Base-by-base conservation (phyloP, 495 filamentous ascomycete species). In the Aspergillus saccharolyticus region DNA sequence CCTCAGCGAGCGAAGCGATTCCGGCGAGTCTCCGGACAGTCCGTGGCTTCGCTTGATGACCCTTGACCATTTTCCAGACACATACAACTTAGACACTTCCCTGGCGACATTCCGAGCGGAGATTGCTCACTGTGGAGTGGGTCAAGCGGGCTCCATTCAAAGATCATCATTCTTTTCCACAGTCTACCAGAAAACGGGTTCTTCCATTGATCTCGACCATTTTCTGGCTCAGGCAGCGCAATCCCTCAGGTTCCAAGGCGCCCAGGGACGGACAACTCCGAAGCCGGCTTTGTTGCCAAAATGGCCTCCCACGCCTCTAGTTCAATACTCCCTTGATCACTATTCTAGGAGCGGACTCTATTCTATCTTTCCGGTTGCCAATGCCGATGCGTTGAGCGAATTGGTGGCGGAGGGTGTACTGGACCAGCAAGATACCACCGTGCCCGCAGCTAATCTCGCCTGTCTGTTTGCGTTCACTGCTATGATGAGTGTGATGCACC, bases 401-500 rank as follows among this genome's bases (percentile, higher is more conserved):
- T 52, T 69, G 8, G 42, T 67, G 20, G 55, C 64, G 33, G 33
- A 39, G 33, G 33, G 33, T 39, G 10, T 39, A 15, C 33, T 39
- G 12, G 12, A 39, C 12, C 12, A 8, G 2, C 33, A 39, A 15
- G 33, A 39, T 15, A 12, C 21, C 46, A 45, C 33, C 15, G 42
- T 48, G 19, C 60, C 52, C n/a, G 55, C 57, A 2, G 55, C 62
- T 8, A 59, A 60, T 50, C 55, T 59, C 8, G 64, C 66, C 15
- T 67, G 64, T 61, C 46, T 69, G 1, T 55, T 54, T 16, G 63
- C 62, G 0, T 71, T 71, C 42, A 66, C 66, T 4, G 66, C 69
- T 10, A 57, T 63, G 43, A 60, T 71, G n/a, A 61, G 59, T 12
- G 42, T 53, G 12, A 61, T 68, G 12, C 68, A 67, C 57, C 61